Percentiles rank a stretch among this genome's conserved stretches.
Conservation (phyloP, 1,284 basidiomycete species). For the Grifola frondosa region DNA sequence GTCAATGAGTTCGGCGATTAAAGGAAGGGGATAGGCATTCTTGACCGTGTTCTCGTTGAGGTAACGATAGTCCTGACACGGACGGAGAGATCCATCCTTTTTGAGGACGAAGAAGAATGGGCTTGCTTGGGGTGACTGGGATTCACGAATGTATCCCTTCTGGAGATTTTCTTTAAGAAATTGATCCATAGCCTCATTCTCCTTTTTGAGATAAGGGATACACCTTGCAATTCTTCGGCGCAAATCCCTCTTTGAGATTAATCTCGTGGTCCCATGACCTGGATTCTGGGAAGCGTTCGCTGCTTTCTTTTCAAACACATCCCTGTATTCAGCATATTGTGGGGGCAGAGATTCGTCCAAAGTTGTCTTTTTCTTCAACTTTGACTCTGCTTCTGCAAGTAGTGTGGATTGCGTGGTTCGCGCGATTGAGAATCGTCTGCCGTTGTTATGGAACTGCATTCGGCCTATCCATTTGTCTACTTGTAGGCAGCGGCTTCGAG, state of each 20-base stretch:
- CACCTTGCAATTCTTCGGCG: slow-evolving; percentile 11
- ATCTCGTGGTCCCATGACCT: slow-evolving; percentile 17
- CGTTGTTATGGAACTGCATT: too few species aligned
- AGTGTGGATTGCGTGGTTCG: too few species aligned
- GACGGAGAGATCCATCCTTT: slow-evolving; percentile 35
- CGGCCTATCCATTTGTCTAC: too few species aligned
- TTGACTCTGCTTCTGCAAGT: too few species aligned
- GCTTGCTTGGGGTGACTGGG: slow-evolving; percentile 20
- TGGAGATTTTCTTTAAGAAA: slow-evolving; percentile 3
- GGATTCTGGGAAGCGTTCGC: slow-evolving; percentile 13
- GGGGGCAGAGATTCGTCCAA: slow-evolving; percentile 14
- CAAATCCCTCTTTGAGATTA: slow-evolving; percentile 10
- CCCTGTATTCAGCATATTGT: slow-evolving; percentile 13
- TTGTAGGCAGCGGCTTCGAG: too few species aligned
- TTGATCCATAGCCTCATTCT: slow-evolving; percentile 17
- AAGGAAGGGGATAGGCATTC: slow-evolving; percentile 8
- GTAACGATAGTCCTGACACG: slow-evolving; percentile 12
- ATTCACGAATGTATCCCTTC: neutral
- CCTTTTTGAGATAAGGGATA: slow-evolving; percentile 27
- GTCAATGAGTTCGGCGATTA: slow-evolving; percentile 6
- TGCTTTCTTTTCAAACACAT: slow-evolving; percentile 14
- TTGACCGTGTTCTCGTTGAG: slow-evolving; percentile 17
- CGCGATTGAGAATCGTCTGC: too few species aligned
- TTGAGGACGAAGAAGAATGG: slow-evolving; percentile 42
- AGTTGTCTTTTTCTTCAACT: too few species aligned